Evolutionary conservation across 257 asterid species (phyloP), one percentile per base, ranked within the genome.

Genomic region (Nicotiana knightiana): DNA sequence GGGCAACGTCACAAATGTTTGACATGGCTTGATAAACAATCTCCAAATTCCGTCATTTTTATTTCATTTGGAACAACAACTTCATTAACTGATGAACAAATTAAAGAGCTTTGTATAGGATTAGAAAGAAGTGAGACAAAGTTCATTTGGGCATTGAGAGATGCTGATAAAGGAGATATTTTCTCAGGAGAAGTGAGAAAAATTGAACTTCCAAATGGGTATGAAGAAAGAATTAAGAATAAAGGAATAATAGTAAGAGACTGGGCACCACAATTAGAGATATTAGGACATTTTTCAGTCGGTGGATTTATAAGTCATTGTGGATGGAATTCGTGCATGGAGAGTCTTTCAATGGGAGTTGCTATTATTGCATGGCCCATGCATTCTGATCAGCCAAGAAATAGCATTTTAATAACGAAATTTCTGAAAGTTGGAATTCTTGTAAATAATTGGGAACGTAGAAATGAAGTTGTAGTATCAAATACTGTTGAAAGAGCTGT

Each of bases 311-410:
- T 91, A 87, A 90, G 93, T 48, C 93, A 91, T 28, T 91, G 95
- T 26, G 95, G 93, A 1, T 91, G 93, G 95, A 91, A 91, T 67
- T 91, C 95, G 1, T 90, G 93, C 85, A 64, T 90, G 78, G 93
- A 90, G 87, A 91, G 95, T 16, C 82, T 91, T 3, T 88, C 92
- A 0, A 87, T 87, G 90, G 93, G 95, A 8, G 92, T 88, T 4
- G 90, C 95, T 4, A 86, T 91, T 57, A 91, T 89, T 30, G 92
- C 93, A 24, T 91, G 95, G 95, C 95, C 95, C 15, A 89, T 91
- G 92, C 95, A 90, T 57, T 91, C 93, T 32, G 93, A 91, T 46
- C 95, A 91, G 63, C 95, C 95, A 1, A 83, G 93, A 18, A 91
- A 91, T 67, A 81, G 91, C 6, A 80, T 84, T 3, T 51, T 91